These are phyloP conservation scores for Ilyonectria sp. DNA, from an alignment of 2,329 filamentous ascomycete genomes.

Conservation along the genomic window DNA sequence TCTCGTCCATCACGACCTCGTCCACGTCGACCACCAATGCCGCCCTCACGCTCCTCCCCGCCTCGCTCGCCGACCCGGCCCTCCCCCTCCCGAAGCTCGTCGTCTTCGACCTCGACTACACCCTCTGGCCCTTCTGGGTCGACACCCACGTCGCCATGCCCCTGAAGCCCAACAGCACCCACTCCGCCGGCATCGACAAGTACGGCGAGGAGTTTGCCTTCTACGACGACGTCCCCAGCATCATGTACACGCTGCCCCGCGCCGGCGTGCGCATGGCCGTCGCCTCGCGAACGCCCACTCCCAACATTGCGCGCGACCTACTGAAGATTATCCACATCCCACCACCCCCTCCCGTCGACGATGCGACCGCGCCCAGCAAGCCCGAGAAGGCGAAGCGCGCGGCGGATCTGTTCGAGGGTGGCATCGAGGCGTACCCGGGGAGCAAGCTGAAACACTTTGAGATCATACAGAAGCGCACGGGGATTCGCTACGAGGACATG, in stretches of 20 bases:
- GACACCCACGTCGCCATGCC: conserved; percentile 91
- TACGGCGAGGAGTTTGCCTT: conserved; percentile 79
- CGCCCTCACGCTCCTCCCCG: conserved; percentile 50
- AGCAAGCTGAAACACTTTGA: conserved; percentile 91
- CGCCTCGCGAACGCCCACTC: conserved; percentile 85
- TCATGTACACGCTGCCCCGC: conserved; percentile 72
- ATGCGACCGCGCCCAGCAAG: conserved; percentile 40
- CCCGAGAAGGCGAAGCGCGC: conserved; percentile 59
- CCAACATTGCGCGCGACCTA: conserved; percentile 85
- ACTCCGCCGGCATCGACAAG: conserved; percentile 65
- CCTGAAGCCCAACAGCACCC: conserved; percentile 65
- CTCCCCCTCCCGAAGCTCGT: conserved; percentile 85
- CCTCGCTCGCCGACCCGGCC: conserved; percentile 64
- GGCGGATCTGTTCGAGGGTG: conserved; percentile 73
- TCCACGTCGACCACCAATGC: conserved; percentile 46
- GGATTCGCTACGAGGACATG: conserved; percentile 85
- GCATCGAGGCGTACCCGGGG: conserved; percentile 79
- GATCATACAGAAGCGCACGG: conserved; percentile 78
- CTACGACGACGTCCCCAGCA: conserved; percentile 77
- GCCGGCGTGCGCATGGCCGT: conserved; percentile 73
- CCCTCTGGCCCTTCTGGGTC: conserved; percentile 98
- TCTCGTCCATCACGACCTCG: conserved; percentile 36
- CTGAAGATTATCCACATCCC: conserved; percentile 79
- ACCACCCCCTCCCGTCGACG: conserved; percentile 46
- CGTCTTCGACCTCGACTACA: conserved; percentile 98